Conservation (phyloP, 352 stramenopile genomes). For the Phytophthora palmivora region DNA sequence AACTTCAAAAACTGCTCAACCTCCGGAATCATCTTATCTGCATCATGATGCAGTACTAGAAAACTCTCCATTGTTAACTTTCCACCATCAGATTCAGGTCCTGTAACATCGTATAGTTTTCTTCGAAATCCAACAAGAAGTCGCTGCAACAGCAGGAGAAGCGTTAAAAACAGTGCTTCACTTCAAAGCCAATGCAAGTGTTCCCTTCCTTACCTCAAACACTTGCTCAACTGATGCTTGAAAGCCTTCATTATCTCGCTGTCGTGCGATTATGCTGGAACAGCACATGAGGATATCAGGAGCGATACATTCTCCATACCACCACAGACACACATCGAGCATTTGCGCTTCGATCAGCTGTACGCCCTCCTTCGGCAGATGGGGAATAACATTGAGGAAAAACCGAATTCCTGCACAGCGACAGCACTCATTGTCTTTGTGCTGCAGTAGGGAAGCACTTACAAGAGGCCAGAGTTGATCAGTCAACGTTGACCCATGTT, state of each 20-base stretch:
- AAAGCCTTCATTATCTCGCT: constrained; percentile 42
- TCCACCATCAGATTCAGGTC: constrained; percentile 12
- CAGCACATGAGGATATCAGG: constrained; percentile 57
- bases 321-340: constrained; percentile 47
- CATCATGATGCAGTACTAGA: constrained; percentile 40
- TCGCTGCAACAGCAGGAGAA: constrained; percentile 27
- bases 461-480: constrained; percentile 65
- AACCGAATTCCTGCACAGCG: constrained; percentile 50
- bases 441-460: constrained; percentile 35
- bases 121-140: constrained; percentile 45
- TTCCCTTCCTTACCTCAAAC: constrained; percentile 36
- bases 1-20: constrained; percentile 64
- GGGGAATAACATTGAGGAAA: constrained; percentile 54
- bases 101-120: constrained; percentile 52
- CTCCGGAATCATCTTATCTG: constrained; percentile 50
- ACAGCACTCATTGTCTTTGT: constrained; percentile 41
- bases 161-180: not conserved
- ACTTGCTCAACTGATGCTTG: constrained; percentile 26
- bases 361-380: constrained; percentile 19
- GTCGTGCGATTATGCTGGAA: constrained; percentile 44
- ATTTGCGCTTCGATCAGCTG: constrained; percentile 48
- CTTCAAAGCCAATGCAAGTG: not conserved
- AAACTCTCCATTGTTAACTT: constrained; percentile 45
- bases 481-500: constrained; percentile 39
- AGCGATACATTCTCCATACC: constrained; percentile 51